A percentile compares a stretch with the other conserved stretches of the same genome.
These are phyloP conservation scores for Penicillium desertorum DNA, from an alignment of 495 filamentous ascomycete species.

Conservation along the genomic window DNA sequence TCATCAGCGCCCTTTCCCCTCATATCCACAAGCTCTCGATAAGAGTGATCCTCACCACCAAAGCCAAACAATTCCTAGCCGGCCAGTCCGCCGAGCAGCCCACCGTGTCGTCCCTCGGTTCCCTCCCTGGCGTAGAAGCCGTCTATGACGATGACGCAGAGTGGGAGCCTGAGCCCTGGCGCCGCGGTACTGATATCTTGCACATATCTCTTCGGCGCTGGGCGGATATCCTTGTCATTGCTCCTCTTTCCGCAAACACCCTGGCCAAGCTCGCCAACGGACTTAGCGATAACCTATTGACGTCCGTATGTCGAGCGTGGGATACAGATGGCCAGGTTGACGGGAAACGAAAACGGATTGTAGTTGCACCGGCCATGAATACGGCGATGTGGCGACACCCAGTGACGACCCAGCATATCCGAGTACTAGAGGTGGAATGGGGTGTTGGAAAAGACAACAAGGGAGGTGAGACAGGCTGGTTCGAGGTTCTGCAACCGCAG, in stretches of 20 bases:
- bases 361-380: conserved; percentile 74
- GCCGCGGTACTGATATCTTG: conserved; percentile 53
- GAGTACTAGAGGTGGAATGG: conserved; percentile 64
- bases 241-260: conserved; percentile 67
- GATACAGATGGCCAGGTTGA: conserved; percentile 62
- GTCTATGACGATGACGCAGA: conserved; percentile 69
- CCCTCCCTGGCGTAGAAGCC: conserved; percentile 56
- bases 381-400: conserved; percentile 78
- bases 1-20: conserved; percentile 54
- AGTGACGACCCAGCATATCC: conserved; percentile 62
- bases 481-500: conserved; percentile 61
- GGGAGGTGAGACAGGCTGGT: conserved; percentile 54
- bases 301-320: conserved; percentile 72
- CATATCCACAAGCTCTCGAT: conserved; percentile 58
- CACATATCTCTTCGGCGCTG: conserved; percentile 72
- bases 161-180: conserved; percentile 65
- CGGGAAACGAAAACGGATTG: conserved; percentile 37
- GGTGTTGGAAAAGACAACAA: conserved; percentile 33
- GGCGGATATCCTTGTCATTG: conserved; percentile 73
- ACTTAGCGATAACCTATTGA: conserved; percentile 57
- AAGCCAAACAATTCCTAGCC: conserved; percentile 62
- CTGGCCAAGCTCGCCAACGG: conserved; percentile 66
- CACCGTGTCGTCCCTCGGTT: conserved; percentile 45
- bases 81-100: conserved; percentile 67
- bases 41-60: conserved; percentile 64